Evolutionary conservation across 2,329 filamentous ascomycete genomes (phyloP), one percentile per base, ranked within the genome.

Genomic region (Ceratocystiopsis minuta): DNA sequence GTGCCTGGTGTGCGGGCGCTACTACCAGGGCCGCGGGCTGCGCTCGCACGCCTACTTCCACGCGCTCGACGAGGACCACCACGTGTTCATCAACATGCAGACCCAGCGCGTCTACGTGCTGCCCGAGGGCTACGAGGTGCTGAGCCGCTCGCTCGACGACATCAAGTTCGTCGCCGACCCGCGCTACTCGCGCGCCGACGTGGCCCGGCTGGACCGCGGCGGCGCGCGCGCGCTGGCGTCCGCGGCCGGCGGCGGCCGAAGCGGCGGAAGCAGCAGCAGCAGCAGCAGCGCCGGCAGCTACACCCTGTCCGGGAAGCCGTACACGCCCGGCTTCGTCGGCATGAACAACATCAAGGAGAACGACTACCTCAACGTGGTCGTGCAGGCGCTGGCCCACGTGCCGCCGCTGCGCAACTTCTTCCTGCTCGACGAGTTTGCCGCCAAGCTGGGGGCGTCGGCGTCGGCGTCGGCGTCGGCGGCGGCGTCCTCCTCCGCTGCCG

Each of bases 331-430:
- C 6, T 98, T 87, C 57, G 85, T 98, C 46, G 90, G 90, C 50
- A 92, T 98, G 83, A 98, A 98, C 69, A 98, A 98, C 62, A 95
- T 98, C 68, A 98, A 98, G 61, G 85, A 90, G 45, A 98, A 98
- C 62, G 90, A 98, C 65, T 98, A 98, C 63, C 72, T 96, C 55
- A 98, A 98, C 56, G 88, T 94, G 20, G 74, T 95, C 3, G 80
- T 93, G 39, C 90, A 98, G 59, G 80, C 87, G 7, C 70, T 98
- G 34, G 79, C 88, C 3, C 90, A 98, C 59, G 85, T 96, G 20
- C 67, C 78, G 16, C 88, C 90, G 4, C 66, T 98, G 50, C 77
- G 90, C 32, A 95, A 96, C 57, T 96, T 77, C 62, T 78, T 96
- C 56, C 76, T 98, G 53, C 72, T 96, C 1, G 84, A 94, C 55